Evolutionary conservation across 2,329 filamentous ascomycete species (phyloP), one percentile per base, ranked within the genome.

Genomic region (Xylaria sp.): DNA sequence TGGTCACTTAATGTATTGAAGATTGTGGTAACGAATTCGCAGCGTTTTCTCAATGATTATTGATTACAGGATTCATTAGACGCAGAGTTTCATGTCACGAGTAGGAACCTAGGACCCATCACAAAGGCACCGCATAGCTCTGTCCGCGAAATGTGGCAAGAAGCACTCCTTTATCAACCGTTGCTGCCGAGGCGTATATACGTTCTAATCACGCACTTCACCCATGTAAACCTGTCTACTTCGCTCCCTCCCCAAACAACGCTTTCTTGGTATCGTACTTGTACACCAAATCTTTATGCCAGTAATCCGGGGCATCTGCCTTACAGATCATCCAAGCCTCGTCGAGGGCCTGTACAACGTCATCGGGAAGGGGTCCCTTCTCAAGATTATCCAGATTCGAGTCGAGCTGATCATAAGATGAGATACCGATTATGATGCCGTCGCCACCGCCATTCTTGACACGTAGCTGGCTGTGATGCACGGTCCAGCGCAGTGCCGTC

Each of bases 261-360:
- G 85, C 88, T 78, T 88, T 82, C 74, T 85, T 80, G 7, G 90
- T 89, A 76, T 93, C 84, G 74, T 92, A 93, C 15, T 84, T 86
- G 74, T 93, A 93, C 78, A 87, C 85, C 63, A 92, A 79, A 59
- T 91, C 89, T 63, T 84, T 82, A 73, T 88, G 86, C 85, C 86
- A 89, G 74, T 88, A 89, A 59, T 82, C 81, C 9, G 82, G 71
- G 10, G 84, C 82, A 41, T 88, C 85, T 1, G 80, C 78, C 82
- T 94, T 94, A 13, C 87, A 83, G n/a, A 91, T 83, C 74, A 85
- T 72, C 94, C 94, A 97, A 3, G 92, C 93, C 80, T 92, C 83
- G 74, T 97, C 93, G 67, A 97, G 82, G 13, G 88, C 90, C 77
- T 90, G 81, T 10, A 97, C 86, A 18, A 97, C 90, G 32, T 94